Evolutionary conservation across 2,329 filamentous ascomycete species (phyloP), one percentile per base, ranked within the genome.

Genomic region (Colletotrichum eleusines): DNA sequence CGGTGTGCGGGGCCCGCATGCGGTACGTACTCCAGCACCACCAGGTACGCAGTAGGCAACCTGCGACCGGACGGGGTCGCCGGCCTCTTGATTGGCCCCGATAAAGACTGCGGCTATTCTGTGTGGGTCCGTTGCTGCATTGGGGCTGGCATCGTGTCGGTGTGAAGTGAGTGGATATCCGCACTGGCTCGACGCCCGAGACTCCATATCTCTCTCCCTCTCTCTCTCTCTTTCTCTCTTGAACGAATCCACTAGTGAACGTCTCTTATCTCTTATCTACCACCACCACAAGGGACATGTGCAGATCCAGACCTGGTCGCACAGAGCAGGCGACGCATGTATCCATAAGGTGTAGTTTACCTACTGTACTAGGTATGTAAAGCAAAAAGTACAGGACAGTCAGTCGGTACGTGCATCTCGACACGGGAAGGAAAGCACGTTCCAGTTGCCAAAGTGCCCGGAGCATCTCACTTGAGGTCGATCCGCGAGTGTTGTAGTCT

Each of bases 261-360:
- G 20, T 31, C 42, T 20, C 35, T 58, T 48, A 57, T 68, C 53
- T 20, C 20, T 44, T n/a, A 44, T 44, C 42, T n/a, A 12, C 44
- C 31, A 9, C 16, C 28, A 38, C 7, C 26, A 7, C 42, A 3
- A 40, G 11, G 26, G 44, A 59, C 63, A 67, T 59, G 44, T n/a
- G 33, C 20, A 28, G 14, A 71, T 71, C 68, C 68, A 38, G 63
- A 71, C 68, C 63, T 20, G 63, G 67, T 38, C 48, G 26, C 20
- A 51, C 55, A 35, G 28, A 55, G 28, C 28, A 20, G n/a, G 51
- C 9, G 51, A 5, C 18, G 31, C 18, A 48, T n/a, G 48, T 40
- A n/a, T n/a, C n/a, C n/a, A n/a, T n/a, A n/a, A n/a, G n/a, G n/a
- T n/a, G n/a, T n/a, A n/a, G n/a, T 14, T 35, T 35, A 11, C 33